Conservation (phyloP, 768 basidiomycete genomes). For the Kwoniella europaea region DNA sequence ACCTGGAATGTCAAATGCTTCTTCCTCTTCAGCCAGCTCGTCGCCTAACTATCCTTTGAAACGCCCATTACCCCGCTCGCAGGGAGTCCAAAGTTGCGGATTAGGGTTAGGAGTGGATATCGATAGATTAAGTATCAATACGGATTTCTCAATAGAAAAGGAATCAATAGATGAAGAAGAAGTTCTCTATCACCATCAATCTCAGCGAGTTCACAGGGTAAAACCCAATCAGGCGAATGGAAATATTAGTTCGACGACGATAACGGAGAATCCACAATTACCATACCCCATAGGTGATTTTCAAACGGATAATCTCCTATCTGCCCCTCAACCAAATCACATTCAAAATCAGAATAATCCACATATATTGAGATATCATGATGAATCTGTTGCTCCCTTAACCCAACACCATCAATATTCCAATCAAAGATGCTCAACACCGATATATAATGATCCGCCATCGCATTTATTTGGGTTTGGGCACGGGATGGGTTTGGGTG, state of each 20-base stretch:
- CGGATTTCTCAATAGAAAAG: constrained; percentile 17
- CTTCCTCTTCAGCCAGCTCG: constrained; percentile 1
- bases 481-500: background rate
- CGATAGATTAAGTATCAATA: constrained; percentile 13
- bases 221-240: background rate
- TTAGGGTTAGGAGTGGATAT: constrained; percentile 9
- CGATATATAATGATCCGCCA: constrained; percentile 15
- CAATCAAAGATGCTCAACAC: constrained; percentile 13
- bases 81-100: background rate
- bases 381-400: constrained; percentile 18
- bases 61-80: background rate
- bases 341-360: constrained; percentile 16
- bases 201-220: background rate
- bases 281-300: constrained; percentile 18
- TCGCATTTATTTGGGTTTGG: constrained; percentile 15
- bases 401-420: background rate
- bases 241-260: background rate
- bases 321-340: constrained; percentile 13
- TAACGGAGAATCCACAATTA: background rate
- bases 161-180: constrained; percentile 20
- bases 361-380: constrained; percentile 19
- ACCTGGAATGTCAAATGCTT: background rate
- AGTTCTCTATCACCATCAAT: background rate
- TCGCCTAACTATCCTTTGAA: background rate
- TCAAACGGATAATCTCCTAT: constrained; percentile 24